Evolutionary conservation across 331 rosid genomes (phyloP).

Genomic region (Malus hybrid): DNA sequence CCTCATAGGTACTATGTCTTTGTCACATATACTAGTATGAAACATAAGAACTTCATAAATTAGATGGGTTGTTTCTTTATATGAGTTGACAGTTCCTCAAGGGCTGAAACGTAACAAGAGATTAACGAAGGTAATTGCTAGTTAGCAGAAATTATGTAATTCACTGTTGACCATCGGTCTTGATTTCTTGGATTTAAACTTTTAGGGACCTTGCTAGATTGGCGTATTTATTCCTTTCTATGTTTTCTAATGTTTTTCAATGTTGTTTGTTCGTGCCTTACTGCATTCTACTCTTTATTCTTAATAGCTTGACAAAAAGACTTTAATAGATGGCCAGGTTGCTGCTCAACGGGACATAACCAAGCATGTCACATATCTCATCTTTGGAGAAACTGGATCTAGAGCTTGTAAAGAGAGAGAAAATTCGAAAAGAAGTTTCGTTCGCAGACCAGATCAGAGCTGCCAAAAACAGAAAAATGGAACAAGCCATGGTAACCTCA

Average conservation of each 20-base stretch:
- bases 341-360: slow-evolving; percentile 20
- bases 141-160: background rate
- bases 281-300: slow-evolving; percentile 12
- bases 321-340: slow-evolving; percentile 18
- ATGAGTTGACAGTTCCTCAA: slow-evolving; percentile 8
- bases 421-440: slow-evolving; percentile 39
- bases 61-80: background rate
- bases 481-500: slow-evolving; percentile 23
- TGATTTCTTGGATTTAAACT: background rate
- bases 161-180: background rate
- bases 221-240: background rate
- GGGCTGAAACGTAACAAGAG: slow-evolving; percentile 30
- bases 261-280: background rate
- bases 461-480: slow-evolving; percentile 44
- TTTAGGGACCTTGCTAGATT: background rate
- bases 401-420: slow-evolving; percentile 54
- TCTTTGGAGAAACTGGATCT: slow-evolving; percentile 49
- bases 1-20: background rate
- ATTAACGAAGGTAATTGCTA: slow-evolving; percentile 41
- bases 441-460: slow-evolving; percentile 80
- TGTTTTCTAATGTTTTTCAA: background rate
- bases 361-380: slow-evolving; percentile 24
- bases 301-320: slow-evolving; percentile 38
- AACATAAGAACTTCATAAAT: background rate
- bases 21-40: background rate